Percentiles rank a stretch among this genome's conserved stretches.
phyloP scores from a whole-genome alignment of 2,329 filamentous ascomycete genomes.

The Pestalotiopsis sp. region DNA sequence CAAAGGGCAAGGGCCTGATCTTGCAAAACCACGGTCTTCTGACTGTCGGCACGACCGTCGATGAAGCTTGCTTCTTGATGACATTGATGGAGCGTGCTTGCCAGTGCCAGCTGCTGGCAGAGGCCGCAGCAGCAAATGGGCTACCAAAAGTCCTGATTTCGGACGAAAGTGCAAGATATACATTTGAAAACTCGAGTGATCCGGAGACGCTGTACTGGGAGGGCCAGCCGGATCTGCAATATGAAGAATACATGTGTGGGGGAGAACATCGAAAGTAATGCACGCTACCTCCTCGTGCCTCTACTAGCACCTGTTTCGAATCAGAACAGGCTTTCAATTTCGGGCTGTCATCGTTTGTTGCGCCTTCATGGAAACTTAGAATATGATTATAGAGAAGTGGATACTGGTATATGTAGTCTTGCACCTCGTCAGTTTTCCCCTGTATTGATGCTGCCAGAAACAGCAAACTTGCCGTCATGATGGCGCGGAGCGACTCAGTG shows the following conservation, averaged over 20 bases:
- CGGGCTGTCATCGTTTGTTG: no score
- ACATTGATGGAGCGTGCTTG: slow-evolving; percentile 38
- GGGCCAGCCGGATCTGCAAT: slow-evolving; percentile 36
- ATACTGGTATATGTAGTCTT: no score
- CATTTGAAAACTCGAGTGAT: slow-evolving; percentile 15
- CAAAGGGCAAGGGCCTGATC: slow-evolving; percentile 49
- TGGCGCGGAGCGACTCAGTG: no score
- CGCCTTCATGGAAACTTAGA: no score
- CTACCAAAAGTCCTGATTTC: slow-evolving; percentile 31
- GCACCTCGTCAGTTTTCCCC: no score
- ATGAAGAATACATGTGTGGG: slow-evolving; percentile 33
- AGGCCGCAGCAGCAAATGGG: slow-evolving; percentile 21
- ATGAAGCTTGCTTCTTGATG: slow-evolving; percentile 64
- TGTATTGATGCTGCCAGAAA: no score
- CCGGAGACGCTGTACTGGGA: slow-evolving; percentile 34
- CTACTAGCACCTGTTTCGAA: no score
- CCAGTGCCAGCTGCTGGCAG: slow-evolving; percentile 35
- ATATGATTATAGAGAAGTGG: no score
- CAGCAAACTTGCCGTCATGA: no score
- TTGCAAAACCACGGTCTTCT: slow-evolving; percentile 63
- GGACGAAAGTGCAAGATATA: slow-evolving; percentile 43
- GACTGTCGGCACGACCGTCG: slow-evolving; percentile 61
- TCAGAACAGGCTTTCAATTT: no score
- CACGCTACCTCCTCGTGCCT: no score
- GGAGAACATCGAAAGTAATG: slow-evolving; percentile 16